A percentile compares a stretch with the other conserved stretches of the same genome.
phyloP scores from a whole-genome alignment of 2,329 filamentous ascomycete species.

The Claviceps sp. region DNA sequence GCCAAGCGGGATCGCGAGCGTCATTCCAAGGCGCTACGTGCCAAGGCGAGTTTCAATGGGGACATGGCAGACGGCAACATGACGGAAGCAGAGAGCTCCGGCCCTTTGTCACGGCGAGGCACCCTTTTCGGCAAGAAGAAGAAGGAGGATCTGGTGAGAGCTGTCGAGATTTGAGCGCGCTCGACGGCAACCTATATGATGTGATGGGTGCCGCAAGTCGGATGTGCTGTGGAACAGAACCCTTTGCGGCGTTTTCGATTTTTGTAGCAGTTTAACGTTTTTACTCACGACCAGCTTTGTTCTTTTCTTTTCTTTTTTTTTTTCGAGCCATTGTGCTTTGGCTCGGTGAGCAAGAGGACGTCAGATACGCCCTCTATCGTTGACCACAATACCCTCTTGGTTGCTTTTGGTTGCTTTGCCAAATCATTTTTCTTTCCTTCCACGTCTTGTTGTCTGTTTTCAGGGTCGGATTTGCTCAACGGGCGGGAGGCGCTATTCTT shows the following conservation, averaged over 20 bases:
- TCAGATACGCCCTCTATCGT: not conserved
- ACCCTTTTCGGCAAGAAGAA: slow-evolving; percentile 33
- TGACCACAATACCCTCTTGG: not conserved
- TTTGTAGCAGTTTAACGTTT: not conserved
- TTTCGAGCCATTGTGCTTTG: not conserved
- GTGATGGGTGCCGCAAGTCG: not conserved
- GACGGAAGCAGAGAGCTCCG: slow-evolving; percentile 15
- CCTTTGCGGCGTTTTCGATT: not conserved
- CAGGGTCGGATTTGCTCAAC: not conserved
- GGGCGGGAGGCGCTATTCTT: too few relatives aligned
- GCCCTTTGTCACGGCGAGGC: slow-evolving; percentile 24
- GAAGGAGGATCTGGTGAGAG: slow-evolving; percentile 14
- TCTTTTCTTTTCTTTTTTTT: not conserved
- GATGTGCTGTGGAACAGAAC: not conserved
- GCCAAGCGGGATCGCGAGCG: slow-evolving; percentile 28
- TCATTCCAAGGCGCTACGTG: slow-evolving; percentile 10
- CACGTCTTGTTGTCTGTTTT: not conserved
- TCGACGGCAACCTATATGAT: not conserved
- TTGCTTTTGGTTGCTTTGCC: not conserved
- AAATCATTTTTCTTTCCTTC: not conserved
- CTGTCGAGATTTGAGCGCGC: slow-evolving; percentile 6
- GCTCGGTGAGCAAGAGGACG: not conserved
- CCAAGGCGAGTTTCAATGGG: slow-evolving; percentile 16
- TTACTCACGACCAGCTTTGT: not conserved
- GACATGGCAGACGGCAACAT: slow-evolving; percentile 20